Conservation (phyloP, 2,329 filamentous ascomycete genomes). For the Hypoxylon sp. region DNA sequence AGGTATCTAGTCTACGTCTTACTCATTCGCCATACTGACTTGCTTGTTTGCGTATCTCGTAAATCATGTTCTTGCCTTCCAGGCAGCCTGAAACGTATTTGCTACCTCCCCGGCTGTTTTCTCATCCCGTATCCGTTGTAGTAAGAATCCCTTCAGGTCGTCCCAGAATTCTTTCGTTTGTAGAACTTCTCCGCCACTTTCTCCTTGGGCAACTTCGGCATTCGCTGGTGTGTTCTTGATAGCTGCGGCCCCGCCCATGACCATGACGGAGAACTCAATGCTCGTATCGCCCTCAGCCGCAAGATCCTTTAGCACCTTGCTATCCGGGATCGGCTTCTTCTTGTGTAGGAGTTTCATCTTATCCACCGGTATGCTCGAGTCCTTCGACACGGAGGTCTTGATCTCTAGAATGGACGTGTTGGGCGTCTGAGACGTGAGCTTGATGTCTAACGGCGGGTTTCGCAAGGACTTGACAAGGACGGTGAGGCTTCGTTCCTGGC, state of each 20-base stretch:
- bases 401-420: constrained; percentile 84
- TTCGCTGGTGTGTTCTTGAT: constrained; percentile 59
- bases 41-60: constrained; percentile 1
- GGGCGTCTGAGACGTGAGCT: constrained; percentile 73
- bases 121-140: constrained; percentile 83
- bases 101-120: constrained; percentile 74
- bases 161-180: constrained; percentile 85
- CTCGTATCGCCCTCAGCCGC: constrained; percentile 65
- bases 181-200: constrained; percentile 73
- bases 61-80: constrained; percentile 66
- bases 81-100: constrained; percentile 78
- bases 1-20: constrained; percentile 5
- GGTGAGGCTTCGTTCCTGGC: constrained; percentile 67
- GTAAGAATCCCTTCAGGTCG: constrained; percentile 85
- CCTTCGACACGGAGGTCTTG: constrained; percentile 76
- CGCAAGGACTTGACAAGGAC: constrained; percentile 83
- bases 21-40: not conserved
- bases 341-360: constrained; percentile 90
- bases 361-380: constrained; percentile 75
- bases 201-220: constrained; percentile 63
- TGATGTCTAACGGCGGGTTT: constrained; percentile 78
- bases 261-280: constrained; percentile 89
- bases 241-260: constrained; percentile 79
- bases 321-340: constrained; percentile 87
- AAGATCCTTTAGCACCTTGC: constrained; percentile 82